Evolutionary conservation across 495 filamentous ascomycete genomes (phyloP), one percentile per base, ranked within the genome.

Genomic region (Rostrohypoxylon terebratum): DNA sequence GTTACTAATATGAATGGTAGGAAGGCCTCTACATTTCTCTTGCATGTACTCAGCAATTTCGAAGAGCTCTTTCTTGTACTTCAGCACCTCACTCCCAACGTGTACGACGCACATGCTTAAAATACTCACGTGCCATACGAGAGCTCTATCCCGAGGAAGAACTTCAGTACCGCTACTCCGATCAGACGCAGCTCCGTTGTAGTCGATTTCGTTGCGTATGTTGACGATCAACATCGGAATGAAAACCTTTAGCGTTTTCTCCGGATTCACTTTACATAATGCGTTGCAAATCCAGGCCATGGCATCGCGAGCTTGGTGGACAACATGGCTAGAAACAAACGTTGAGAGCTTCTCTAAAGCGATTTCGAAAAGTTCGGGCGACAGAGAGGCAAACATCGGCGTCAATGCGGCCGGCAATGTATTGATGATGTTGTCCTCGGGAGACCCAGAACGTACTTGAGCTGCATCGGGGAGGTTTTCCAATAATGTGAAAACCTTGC

Each of bases 261-360:
- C 90, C 0, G 96, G 96, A 72, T 95, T 92, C 71, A 95, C 91
- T 81, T 98, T 98, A 87, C 94, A 96, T 18, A 98, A 83, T 0
- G 91, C 91, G 77, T 97, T 98, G 86, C 94, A 97, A 45, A 98
- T 97, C 84, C 97, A 99, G 1, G 96, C 96, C 93, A 98, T 97
- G 16, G 96, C 96, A 84, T 99, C 96, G 68, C 96, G 86, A 42
- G 96, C 95, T 79, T 98, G 96, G 74, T 99, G 94, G 21, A 98
- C 94, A 42, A 98, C 96, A 83, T 99, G 96, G 69, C 92, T 92
- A 20, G 90, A 90, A n/a, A 98, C 91, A 76, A 98, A 98, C 61
- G 93, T 87, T 2, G 93, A 92, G 59, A 99, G 90, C 81, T 98
- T 98, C 54, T 94, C 89, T 59, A 98, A 81, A 6, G 94, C 93